phyloP scores from a whole-genome alignment of 768 basidiomycete species.

The Trametes sanguinea region DNA sequence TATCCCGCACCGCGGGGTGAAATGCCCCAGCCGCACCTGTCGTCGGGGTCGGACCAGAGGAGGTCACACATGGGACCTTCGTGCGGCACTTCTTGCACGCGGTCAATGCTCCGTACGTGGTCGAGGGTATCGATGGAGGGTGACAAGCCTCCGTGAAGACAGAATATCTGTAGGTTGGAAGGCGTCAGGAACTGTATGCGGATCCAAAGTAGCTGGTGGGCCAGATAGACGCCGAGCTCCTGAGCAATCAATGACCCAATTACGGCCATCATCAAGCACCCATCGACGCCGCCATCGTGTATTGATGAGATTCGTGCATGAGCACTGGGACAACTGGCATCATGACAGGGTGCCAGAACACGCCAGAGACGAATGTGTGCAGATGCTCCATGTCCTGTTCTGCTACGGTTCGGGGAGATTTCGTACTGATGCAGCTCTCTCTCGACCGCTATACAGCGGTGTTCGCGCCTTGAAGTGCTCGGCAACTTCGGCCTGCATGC shows the following conservation, averaged over 20 bases:
- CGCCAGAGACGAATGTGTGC: no score
- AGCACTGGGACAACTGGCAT: not conserved
- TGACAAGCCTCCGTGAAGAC: conserved; percentile 94
- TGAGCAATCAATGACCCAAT: not conserved
- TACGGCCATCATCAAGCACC: not conserved
- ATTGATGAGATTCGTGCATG: not conserved
- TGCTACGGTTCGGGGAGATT: no score
- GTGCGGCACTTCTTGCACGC: conserved; percentile 98
- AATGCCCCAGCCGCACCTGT: conserved; percentile 99
- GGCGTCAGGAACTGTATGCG: not conserved
- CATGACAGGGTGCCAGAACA: not conserved
- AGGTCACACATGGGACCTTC: conserved; percentile 99
- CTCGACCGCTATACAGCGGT: not conserved
- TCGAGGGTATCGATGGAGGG: conserved; percentile 99
- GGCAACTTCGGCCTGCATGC: no score
- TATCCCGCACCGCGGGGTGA: conserved; percentile 98
- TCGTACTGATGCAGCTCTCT: not conserved
- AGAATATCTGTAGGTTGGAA: conserved; percentile 78
- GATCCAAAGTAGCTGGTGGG: not conserved
- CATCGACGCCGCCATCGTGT: not conserved
- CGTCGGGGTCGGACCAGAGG: conserved; percentile 99
- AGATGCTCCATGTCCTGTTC: no score
- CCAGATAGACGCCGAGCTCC: conserved; percentile 5
- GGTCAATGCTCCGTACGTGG: conserved; percentile 98
- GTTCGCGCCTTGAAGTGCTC: not conserved